phyloP scores from a whole-genome alignment of 2,329 filamentous ascomycete species.

The Monilinia laxa region DNA sequence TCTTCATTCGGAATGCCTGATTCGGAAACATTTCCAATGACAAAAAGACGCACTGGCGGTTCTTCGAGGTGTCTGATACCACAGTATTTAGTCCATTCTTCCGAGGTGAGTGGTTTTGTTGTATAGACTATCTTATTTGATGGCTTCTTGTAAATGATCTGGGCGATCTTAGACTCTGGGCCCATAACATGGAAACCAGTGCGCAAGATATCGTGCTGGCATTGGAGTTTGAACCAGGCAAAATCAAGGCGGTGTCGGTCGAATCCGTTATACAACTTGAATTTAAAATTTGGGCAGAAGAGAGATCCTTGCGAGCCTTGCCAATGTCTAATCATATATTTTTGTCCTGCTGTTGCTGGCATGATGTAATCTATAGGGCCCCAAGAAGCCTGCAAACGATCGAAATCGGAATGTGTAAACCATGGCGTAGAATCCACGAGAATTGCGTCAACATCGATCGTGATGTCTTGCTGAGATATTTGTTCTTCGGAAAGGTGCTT shows the following conservation, averaged over 20 bases:
- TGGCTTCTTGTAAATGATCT: conserved; percentile 54
- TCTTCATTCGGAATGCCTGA: neutral
- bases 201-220: conserved; percentile 62
- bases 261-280: conserved; percentile 43
- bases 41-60: conserved; percentile 35
- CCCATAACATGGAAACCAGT: conserved; percentile 56
- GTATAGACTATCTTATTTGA: conserved; percentile 41
- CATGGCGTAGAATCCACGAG: conserved; percentile 43
- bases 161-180: conserved; percentile 56
- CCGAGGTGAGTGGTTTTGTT: conserved; percentile 11
- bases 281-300: conserved; percentile 74
- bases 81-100: conserved; percentile 18
- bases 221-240: conserved; percentile 63
- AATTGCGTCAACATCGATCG: conserved; percentile 45
- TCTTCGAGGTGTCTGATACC: conserved; percentile 25
- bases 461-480: neutral
- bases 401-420: conserved; percentile 44
- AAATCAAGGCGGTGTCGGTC: conserved; percentile 46
- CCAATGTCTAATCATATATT: conserved; percentile 79
- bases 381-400: conserved; percentile 43
- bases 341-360: conserved; percentile 74
- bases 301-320: conserved; percentile 62
- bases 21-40: conserved; percentile 19
- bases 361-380: conserved; percentile 52
- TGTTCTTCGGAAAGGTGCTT: conserved; percentile 34